Conservation (phyloP, 2,329 filamentous ascomycete genomes). For the Malbranchea zuffiana region DNA sequence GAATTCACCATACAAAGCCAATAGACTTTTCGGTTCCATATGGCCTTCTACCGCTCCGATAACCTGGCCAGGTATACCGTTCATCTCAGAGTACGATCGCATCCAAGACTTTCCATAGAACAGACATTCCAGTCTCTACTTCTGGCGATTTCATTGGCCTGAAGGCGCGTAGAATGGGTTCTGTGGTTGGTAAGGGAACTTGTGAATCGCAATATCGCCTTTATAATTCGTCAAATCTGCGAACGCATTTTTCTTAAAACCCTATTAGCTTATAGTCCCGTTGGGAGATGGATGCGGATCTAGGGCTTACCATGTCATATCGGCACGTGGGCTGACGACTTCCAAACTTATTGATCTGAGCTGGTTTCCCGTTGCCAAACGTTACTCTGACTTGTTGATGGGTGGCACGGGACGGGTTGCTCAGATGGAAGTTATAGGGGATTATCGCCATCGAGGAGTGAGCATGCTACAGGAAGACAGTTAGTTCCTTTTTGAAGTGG, state of each 20-base stretch:
- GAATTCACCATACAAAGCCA: too few relatives aligned
- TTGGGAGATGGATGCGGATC: neutral
- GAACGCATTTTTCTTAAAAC: constrained; percentile 4
- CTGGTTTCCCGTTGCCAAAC: constrained; percentile 2
- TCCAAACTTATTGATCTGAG: constrained; percentile 6
- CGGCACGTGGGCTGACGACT: constrained; percentile 3
- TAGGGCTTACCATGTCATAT: constrained; percentile 6
- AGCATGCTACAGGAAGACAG: neutral
- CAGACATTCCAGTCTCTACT: too few relatives aligned
- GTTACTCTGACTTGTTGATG: constrained; percentile 9
- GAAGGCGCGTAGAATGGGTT: constrained; percentile 1
- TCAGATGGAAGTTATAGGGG: constrained; percentile 1
- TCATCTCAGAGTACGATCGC: too few relatives aligned
- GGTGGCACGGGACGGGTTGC: constrained; percentile 7
- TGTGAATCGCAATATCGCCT: constrained; percentile 7
- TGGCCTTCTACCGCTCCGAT: too few relatives aligned
- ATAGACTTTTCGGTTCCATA: too few relatives aligned
- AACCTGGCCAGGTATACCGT: too few relatives aligned
- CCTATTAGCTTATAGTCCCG: neutral
- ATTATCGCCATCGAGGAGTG: constrained; percentile 6
- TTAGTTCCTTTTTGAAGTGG: too few relatives aligned
- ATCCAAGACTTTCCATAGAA: too few relatives aligned
- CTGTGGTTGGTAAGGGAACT: constrained; percentile 2
- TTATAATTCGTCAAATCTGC: constrained; percentile 3
- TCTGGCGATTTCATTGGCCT: too few relatives aligned